Evolutionary conservation across 495 filamentous ascomycete genomes (phyloP).

Genomic region (Sordaria brevicollis): DNA sequence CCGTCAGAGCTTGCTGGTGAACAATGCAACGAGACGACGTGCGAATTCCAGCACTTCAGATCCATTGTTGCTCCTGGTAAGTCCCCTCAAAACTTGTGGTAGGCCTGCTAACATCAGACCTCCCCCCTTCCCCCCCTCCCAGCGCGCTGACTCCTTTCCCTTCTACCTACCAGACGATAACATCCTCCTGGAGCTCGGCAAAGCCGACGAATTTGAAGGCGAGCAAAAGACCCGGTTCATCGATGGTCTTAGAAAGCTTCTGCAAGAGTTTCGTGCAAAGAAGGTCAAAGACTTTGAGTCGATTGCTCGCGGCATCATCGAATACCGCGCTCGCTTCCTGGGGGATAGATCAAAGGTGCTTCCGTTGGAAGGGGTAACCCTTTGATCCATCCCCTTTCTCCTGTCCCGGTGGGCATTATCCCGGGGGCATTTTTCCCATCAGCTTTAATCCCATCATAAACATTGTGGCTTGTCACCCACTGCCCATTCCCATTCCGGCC

Average conservation of each 20-base stretch:
- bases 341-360: slow-evolving; percentile 43
- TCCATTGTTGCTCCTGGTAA: slow-evolving; percentile 72
- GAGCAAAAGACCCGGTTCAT: slow-evolving; percentile 65
- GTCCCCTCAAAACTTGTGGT: slow-evolving; percentile 28
- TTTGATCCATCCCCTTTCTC: slow-evolving; percentile 13
- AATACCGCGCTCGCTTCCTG: slow-evolving; percentile 55
- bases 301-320: slow-evolving; percentile 72
- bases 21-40: slow-evolving; percentile 71
- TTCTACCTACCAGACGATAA: slow-evolving; percentile 63
- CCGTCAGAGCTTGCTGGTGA: slow-evolving; percentile 61
- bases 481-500: slow-evolving; percentile 2
- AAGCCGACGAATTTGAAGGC: slow-evolving; percentile 56
- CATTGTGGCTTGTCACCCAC: not conserved
- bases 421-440: not conserved
- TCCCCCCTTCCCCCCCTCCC: slow-evolving; percentile 15
- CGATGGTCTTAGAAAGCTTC: slow-evolving; percentile 61
- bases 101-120: slow-evolving; percentile 23
- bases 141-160: slow-evolving; percentile 48
- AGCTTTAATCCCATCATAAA: not conserved
- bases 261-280: slow-evolving; percentile 62
- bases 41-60: slow-evolving; percentile 68
- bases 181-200: slow-evolving; percentile 74
- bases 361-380: slow-evolving; percentile 25
- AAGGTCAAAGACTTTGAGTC: slow-evolving; percentile 71
- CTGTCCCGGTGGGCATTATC: not conserved